Evolutionary conservation across 2,329 filamentous ascomycete species (phyloP), one percentile per base, ranked within the genome.

Genomic region (Paecilomyces formosus): DNA sequence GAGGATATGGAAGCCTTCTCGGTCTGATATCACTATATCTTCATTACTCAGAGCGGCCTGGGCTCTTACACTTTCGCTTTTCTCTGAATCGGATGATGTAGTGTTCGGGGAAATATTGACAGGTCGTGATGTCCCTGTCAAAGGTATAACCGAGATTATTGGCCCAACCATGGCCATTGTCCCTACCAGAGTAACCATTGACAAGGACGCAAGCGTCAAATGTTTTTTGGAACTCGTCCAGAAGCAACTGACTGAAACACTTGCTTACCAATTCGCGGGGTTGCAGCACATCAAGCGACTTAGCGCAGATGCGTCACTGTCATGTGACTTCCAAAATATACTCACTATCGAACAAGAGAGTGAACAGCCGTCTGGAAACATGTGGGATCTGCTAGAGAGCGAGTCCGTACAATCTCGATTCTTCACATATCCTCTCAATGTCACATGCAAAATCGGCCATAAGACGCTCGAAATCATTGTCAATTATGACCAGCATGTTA

Each of bases 251-350:
- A 81, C 84, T 67, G 70, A 82, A 39, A 73, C 85, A 58, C 83
- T 85, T 78, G 84, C 84, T 63, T 83, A 81, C 24, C 80, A 81
- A 53, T 80, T 79, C 1, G 78, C 85, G 11, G 72, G 74, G 3
- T 73, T 76, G 33, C 63, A 70, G 0, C 76, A 78, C 11, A 84
- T 86, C 77, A 72, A 82, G 60, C 72, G 73, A 26, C 68, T 84
- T n/a, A 82, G 80, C 61, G 71, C 78, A 1, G 73, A 77, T 58
- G 68, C 72, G 6, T 66, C 69, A 8, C 63, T 66, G 7, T 75
- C 75, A n/a, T 78, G 73, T 60, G 66, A 73, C 12, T 75, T 78
- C 59, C 69, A 73, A 31, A 78, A 71, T 54, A 62, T 77, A 51
- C 65, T 78, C 8, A 72, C 70, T 1, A 71, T 78, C 24, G 59